Evolutionary conservation across 2,329 filamentous ascomycete genomes (phyloP), one percentile per base, ranked within the genome.

Genomic region (Epichloe glyceriae): DNA sequence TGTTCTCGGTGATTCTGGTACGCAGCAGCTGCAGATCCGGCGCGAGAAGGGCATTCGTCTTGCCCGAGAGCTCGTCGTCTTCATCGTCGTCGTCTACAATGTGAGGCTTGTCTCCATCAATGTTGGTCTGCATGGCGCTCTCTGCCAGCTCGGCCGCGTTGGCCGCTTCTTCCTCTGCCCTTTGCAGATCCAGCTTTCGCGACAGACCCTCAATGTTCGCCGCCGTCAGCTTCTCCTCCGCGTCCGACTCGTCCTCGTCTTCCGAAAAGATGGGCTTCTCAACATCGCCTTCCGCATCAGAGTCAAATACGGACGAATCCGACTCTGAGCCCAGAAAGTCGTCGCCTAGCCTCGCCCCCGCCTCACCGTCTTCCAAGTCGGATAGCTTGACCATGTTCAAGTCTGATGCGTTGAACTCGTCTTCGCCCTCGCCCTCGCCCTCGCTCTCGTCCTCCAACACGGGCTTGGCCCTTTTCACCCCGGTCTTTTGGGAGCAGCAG

Each of bases 121-220:
- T 95, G 71, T 98, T 98, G 50, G 91, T 97, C 70, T 95, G 89
- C 65, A 97, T 67, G 8, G 87, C 86, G 43, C 80, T 82, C 57
- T 96, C 87, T 63, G 89, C 81, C 64, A 97, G 71, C 66, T 98
- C 93, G 35, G 84, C 85, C 59, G 90, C 82, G 22, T 88, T 88
- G 55, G 90, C 87, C 22, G 83, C 88, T 17, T 84, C 88, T 56
- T 95, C 87, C 53, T 85, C 77, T 43, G 86, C 85, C 62, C 79
- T 73, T 63, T 93, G 74, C 61, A 79, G 74, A 64, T 98, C 91
- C 52, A 98, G 70, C 66, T 89, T 91, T 59, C 82, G 78, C 50
- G 91, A 90, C 51, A 98, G 73, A 52, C 93, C 93, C 60, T 85
- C 93, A 55, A 98, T 97, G 67, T 98, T 98, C 55, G 93, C 93